Conservation (phyloP, 2,329 filamentous ascomycete species). For the Scedosporium apiospermum region DNA sequence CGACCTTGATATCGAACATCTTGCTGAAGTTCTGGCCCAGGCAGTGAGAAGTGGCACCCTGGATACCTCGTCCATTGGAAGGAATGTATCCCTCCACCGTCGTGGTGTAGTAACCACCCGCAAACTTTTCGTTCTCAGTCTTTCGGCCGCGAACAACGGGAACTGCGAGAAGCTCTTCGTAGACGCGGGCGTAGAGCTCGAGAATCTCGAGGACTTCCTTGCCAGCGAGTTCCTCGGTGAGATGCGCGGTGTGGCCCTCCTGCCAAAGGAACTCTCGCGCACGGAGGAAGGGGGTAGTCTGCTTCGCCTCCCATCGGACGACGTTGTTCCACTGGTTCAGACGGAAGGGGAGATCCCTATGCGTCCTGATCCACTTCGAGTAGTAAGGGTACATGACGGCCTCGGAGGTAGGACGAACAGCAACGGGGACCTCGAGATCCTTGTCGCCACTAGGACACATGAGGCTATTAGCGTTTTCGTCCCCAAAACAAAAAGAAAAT, state of each 20-base stretch:
- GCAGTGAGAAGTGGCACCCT: conserved; percentile 89
- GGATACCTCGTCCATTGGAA: conserved; percentile 89
- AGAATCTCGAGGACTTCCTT: conserved; percentile 88
- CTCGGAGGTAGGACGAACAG: conserved; percentile 60
- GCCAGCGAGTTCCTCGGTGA: conserved; percentile 72
- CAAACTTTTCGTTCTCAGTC: conserved; percentile 98
- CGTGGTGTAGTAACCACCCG: conserved; percentile 91
- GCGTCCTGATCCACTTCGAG: conserved; percentile 91
- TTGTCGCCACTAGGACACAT: conserved; percentile 61
- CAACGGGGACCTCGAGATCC: conserved; percentile 73
- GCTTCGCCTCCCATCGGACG: conserved; percentile 95
- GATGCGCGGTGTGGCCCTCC: conserved; percentile 83
- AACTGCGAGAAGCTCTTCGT: conserved; percentile 87
- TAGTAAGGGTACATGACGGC: conserved; percentile 95
- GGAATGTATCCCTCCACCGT: conserved; percentile 97
- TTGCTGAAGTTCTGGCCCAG: conserved; percentile 97
- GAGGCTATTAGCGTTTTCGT: conserved; percentile 11
- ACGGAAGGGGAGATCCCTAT: conserved; percentile 86
- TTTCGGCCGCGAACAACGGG: conserved; percentile 90
- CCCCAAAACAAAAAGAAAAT: background rate
- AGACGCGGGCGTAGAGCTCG: conserved; percentile 84
- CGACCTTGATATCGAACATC: conserved; percentile 98
- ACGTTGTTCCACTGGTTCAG: conserved; percentile 97
- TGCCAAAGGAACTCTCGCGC: conserved; percentile 98
- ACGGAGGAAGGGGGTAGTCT: conserved; percentile 75